Evolutionary conservation across 2,329 filamentous ascomycete genomes (phyloP), one percentile per base, ranked within the genome.

Genomic region (Trichoderma breve): DNA sequence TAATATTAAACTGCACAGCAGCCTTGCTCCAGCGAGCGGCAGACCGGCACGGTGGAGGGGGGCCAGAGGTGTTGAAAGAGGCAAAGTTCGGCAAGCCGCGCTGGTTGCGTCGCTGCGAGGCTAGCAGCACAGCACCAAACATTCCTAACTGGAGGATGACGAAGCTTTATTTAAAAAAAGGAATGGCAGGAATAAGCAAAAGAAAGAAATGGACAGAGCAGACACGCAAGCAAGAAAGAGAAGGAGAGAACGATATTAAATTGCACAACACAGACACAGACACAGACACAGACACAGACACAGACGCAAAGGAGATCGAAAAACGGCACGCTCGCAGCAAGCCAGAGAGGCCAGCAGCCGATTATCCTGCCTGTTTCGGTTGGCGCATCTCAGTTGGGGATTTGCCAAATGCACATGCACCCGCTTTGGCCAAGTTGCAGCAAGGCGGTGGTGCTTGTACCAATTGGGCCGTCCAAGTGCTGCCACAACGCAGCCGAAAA

Each of bases 11-110:
- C 65, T 43, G 53, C 65, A 68, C 55, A 51, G 55, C 66, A 69
- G 57, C 57, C 66, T 62, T 36, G 66, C 66, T 69, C 66, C 53
- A 58, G 65, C 65, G 36, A 69, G 57, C 66, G 66, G 66, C 66
- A 69, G 66, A 61, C 57, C 66, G 66, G 66, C 66, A 69, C 66
- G 55, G 66, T 28, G 66, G 66, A 61, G 66, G 66, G 36, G 63
- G 62, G 53, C 63, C 63, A 65, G 47, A 66, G 36, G 47, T 36
- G 63, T 60, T 39, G 63, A 65, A 34, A 34, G 63, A 65, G 63
- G 63, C n/a, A 65, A 65, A 32, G 63, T 65, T 65, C 63, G 63
- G 63, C 32, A 24, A 43, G 60, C 60, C 60, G 60, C 60, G 60
- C 60, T 63, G 60, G 60, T 43, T 26, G 63, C 61, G 63, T 66